phyloP scores from a whole-genome alignment of 2,329 filamentous ascomycete genomes.

The Pestalotiopsis sp. region DNA sequence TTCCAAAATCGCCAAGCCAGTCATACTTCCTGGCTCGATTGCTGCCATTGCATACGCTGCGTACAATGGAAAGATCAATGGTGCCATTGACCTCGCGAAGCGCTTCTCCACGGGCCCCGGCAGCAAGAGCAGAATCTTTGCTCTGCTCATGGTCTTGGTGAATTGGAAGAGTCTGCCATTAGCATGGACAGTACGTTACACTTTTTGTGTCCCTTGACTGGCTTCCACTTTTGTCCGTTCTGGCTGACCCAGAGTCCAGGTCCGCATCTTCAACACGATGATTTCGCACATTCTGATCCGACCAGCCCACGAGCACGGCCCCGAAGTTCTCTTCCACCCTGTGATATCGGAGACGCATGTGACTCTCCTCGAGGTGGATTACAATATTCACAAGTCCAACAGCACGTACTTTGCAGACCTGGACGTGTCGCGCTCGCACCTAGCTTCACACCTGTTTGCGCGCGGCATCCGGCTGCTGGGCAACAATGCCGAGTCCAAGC shows the following conservation, averaged over 20 bases:
- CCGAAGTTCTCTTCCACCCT: slow-evolving; percentile 73
- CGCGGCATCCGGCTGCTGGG: slow-evolving; percentile 57
- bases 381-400: slow-evolving; percentile 83
- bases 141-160: slow-evolving; percentile 57
- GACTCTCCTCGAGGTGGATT: slow-evolving; percentile 78
- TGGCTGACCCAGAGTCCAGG: slow-evolving; percentile 36
- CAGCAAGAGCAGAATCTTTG: slow-evolving; percentile 52
- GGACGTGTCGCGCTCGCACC: slow-evolving; percentile 80
- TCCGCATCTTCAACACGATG: slow-evolving; percentile 61
- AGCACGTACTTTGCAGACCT: slow-evolving; percentile 87
- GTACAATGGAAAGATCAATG: slow-evolving; percentile 42
- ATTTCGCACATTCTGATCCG: slow-evolving; percentile 55
- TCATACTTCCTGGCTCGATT: slow-evolving; percentile 44
- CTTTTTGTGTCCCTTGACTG: background rate
- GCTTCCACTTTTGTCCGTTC: background rate
- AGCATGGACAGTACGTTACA: slow-evolving; percentile 70
- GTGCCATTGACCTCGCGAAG: slow-evolving; percentile 34
- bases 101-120: slow-evolving; percentile 58
- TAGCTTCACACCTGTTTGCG: slow-evolving; percentile 70
- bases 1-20: slow-evolving; percentile 32
- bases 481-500: slow-evolving; percentile 48
- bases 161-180: slow-evolving; percentile 78
- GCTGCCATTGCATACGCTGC: slow-evolving; percentile 50
- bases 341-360: slow-evolving; percentile 68
- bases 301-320: slow-evolving; percentile 50